Base-by-base conservation (phyloP, 2,329 filamentous ascomycete species). In the Truncatella angustata region DNA sequence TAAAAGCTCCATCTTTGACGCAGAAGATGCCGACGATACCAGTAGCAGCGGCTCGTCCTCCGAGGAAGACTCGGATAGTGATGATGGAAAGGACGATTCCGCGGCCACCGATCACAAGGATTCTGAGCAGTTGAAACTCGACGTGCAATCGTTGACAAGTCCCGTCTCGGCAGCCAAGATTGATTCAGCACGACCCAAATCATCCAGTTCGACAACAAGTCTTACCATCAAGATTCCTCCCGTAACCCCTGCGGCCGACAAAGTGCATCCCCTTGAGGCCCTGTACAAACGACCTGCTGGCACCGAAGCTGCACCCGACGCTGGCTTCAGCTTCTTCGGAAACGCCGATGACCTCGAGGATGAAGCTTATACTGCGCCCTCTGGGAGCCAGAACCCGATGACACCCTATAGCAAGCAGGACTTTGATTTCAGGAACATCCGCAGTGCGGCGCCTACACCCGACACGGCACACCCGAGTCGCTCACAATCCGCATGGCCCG, bases 361-460 rank as follows among this genome's bases (percentile, higher is more conserved):
- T 14, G 67, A 65, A 0, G 62, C 61, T 1, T 39, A 30, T 1
- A 44, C 44, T 11, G 34, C 48, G 3, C 53, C 56, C 5, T 57
- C 58, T 4, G 54, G 56, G 4, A 57, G 54, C 20, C 68, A 80
- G 10, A 64, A 74, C 4, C 92, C 91, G 11, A 84, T 91, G 70
- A 97, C 93, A 0, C 93, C 93, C 0, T 96, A 85, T 66, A 90
- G 89, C 1, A 84, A 86, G 56, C 82, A 86, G 59, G 93, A 97
- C 59, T 76, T 93, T 26, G 86, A 90, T 60, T 84, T 77, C 71
- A 82, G 91, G 56, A 82, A 81, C 47, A 66, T 89, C n/a, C 82
- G 94, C 51, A 97, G 91, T 66, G 91, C 91, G 5, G 94, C 94
- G 2, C 94, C 94, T 0, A 99, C 94, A 0, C 94, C 94, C 0